A percentile compares a stretch with the other conserved stretches of the same genome.
phyloP scores from a whole-genome alignment of 495 filamentous ascomycete genomes.

The Penicillium soppii region DNA sequence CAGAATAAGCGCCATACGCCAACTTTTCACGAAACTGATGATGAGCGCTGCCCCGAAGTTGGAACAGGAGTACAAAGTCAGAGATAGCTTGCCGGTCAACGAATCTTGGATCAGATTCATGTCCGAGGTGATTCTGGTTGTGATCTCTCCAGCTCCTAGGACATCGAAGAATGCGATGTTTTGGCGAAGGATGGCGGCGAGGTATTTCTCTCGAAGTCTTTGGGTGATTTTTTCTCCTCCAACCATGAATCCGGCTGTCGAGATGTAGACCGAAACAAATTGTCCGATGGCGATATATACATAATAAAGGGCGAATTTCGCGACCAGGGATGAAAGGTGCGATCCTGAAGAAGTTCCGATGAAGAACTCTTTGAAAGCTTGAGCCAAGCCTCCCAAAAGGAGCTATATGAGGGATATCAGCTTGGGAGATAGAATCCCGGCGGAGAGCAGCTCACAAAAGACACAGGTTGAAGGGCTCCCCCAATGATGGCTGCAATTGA shows the following conservation, averaged over 20 bases:
- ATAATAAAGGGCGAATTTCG: background rate
- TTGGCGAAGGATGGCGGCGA: constrained; percentile 70
- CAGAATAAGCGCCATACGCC: constrained; percentile 73
- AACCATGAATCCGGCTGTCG: background rate
- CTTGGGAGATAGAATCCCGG: background rate
- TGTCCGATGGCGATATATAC: background rate
- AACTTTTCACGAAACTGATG: constrained; percentile 70
- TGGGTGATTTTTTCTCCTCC: background rate
- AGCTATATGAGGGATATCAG: background rate
- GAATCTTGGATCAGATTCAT: constrained; percentile 74
- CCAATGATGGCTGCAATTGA: background rate
- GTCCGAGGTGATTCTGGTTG: constrained; percentile 69
- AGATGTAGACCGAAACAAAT: background rate
- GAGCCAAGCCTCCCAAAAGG: background rate
- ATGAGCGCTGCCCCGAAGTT: constrained; percentile 76
- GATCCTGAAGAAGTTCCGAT: background rate
- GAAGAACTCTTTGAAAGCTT: background rate
- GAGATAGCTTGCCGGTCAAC: constrained; percentile 70
- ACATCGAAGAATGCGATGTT: constrained; percentile 83
- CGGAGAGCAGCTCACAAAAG: background rate
- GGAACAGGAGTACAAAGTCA: constrained; percentile 61
- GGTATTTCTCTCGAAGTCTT: constrained; percentile 39
- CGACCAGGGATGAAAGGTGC: background rate
- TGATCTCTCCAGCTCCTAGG: constrained; percentile 75
- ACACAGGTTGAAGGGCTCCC: background rate